Base-by-base conservation (phyloP, 108 stramenopile species). In the Cylindrotheca fusiformis region DNA sequence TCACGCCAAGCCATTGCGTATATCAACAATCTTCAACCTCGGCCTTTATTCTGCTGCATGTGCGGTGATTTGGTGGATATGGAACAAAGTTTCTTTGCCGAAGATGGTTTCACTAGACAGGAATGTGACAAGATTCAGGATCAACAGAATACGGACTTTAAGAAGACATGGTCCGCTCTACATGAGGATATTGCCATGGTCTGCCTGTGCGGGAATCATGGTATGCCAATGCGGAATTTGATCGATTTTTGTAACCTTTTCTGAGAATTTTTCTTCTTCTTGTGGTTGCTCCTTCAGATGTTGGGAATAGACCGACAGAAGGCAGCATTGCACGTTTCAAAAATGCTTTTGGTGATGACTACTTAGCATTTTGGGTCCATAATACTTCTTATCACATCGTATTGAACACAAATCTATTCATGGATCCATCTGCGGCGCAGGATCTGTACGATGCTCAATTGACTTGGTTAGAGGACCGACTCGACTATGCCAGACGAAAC, bases 181-280 rank as follows among this genome's bases (percentile, higher is more conserved):
- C 75, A 93, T 58, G 58, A 73, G 12, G 77, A 78, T 52, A 93
- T 93, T 72, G 82, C 83, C 3, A 47, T 93, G 31, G 86, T 93
- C 19, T 93, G 91, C 56, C 52, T 89, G 21, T 93, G 91, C 64
- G 91, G 91, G 12, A 93, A 93, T 60, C 87, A 93, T 56, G 75
- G 52, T 52, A 52, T 19, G 50, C 22, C 52, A 22, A 44, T 12
- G 44, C 14, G 44, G 8, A 14, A 44, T 44, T 12, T 44, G 12
- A 14, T 44, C 44, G 14, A 14, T 44, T 44, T 44, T n/a, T n/a
- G n/a, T n/a, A n/a, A n/a, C n/a, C n/a, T n/a, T n/a, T n/a, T n/a
- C n/a, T n/a, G n/a, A n/a, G n/a, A n/a, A n/a, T n/a, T n/a, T n/a
- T n/a, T n/a, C n/a, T n/a, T n/a, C n/a, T n/a, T n/a, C n/a, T n/a